Evolutionary conservation across 2,329 filamentous ascomycete genomes (phyloP), one percentile per base, ranked within the genome.

Genomic region (Diaporthe vexans): DNA sequence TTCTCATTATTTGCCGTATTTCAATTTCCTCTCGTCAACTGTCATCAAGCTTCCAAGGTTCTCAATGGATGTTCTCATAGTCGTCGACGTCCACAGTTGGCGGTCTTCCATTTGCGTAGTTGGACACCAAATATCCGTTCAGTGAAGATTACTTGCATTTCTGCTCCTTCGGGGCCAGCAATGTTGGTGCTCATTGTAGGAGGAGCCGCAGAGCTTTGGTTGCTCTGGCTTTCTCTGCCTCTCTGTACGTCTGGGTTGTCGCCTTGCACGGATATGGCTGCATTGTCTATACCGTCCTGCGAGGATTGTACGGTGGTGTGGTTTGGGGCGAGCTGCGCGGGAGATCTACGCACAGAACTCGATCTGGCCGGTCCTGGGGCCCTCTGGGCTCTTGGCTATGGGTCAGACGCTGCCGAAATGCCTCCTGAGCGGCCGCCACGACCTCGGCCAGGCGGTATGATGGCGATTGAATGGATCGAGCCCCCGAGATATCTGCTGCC

Each of bases 281-380:
- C 74, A 46, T 19, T 61, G 19, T 43, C 58, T 9, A 54, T 40
- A 17, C 37, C 43, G 19, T n/a, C 61, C 4, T 24, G 7, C 43
- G 61, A 33, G 43, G 61, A 51, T 51, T 21, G 10, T 11, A 21
- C 48, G 35, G 65, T 15, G 19, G 54, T 43, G 51, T 72, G 74
- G 15, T 46, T 21, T 7, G 37, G 19, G 15, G 43, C 33, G 19
- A 58, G 11, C 11, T 43, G 43, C 26, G 79, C 72, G 26, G 79
- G 75, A 7, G 79, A 80, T 63, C 80, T 80, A 54, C 81, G 81
- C 0, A 78, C 79, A 11, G 75, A 78, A 76, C 79, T 81, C 75
- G 79, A 78, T 65, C 77, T 81, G 67, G 78, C 61, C 0, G 77
- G 76, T 7, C 79, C 61, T 0, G 75, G 69, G 9, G 75, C 68